A percentile compares a stretch with the other conserved stretches of the same genome.
These are phyloP conservation scores for Teratosphaeria gauchensis DNA, from an alignment of 2,329 filamentous ascomycete genomes.

Conservation along the genomic window DNA sequence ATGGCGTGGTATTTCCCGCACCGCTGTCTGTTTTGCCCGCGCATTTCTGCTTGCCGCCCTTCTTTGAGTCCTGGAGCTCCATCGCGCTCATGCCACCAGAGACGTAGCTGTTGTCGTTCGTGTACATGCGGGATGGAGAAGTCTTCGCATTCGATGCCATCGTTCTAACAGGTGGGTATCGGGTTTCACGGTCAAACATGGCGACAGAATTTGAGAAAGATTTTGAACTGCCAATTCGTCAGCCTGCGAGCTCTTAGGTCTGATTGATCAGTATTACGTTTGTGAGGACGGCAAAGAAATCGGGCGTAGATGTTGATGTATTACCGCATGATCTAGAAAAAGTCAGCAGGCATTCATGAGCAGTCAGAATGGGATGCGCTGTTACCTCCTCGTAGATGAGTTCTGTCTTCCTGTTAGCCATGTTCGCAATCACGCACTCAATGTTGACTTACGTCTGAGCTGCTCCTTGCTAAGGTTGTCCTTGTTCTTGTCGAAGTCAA, in stretches of 20 bases:
- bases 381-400: slow-evolving; percentile 95
- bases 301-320: not conserved
- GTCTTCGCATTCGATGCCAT: not conserved
- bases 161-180: not conserved
- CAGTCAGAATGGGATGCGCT: not conserved
- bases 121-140: not conserved
- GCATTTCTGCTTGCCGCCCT: not conserved
- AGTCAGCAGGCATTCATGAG: not conserved
- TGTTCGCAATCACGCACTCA: not conserved
- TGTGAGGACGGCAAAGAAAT: not conserved
- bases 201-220: not conserved
- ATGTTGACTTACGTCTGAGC: slow-evolving; percentile 60
- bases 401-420: slow-evolving; percentile 30
- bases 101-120: not conserved
- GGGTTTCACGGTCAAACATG: not conserved
- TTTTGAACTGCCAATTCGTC: not conserved
- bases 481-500: slow-evolving; percentile 99
- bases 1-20: not conserved
- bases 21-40: not conserved
- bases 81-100: not conserved
- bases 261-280: not conserved
- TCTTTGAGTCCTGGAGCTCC: not conserved
- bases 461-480: slow-evolving; percentile 97
- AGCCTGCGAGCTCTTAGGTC: not conserved
- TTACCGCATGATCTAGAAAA: not conserved